Conservation (phyloP, 345 rosid genomes). For the Lumnitzera racemosa region DNA sequence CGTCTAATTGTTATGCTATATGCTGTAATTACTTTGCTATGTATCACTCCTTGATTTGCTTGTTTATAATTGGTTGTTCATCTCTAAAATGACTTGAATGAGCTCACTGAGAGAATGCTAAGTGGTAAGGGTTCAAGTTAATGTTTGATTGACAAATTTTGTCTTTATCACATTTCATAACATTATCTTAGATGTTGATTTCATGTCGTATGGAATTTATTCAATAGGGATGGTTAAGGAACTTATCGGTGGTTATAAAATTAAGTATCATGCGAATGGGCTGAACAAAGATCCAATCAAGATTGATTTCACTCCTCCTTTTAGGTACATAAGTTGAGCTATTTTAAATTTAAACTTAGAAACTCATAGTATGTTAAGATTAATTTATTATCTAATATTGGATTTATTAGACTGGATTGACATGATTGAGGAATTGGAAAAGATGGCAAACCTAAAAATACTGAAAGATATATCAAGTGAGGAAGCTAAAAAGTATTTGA, state of each 20-base stretch:
- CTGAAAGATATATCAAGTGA: slow-evolving; percentile 81
- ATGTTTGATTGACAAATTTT: neutral
- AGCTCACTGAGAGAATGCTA: slow-evolving; percentile 74
- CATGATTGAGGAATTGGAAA: slow-evolving; percentile 88
- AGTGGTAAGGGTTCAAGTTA: slow-evolving; percentile 45
- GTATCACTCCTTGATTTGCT: too few species aligned
- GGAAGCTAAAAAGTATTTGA: slow-evolving; percentile 70
- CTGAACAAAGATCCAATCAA: slow-evolving; percentile 81
- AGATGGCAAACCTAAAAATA: slow-evolving; percentile 70
- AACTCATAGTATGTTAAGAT: neutral
- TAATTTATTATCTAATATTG: neutral
- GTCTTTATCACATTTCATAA: slow-evolving; percentile 6
- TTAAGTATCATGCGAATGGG: slow-evolving; percentile 83
- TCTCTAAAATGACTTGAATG: slow-evolving; percentile 56
- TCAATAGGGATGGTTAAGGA: slow-evolving; percentile 78
- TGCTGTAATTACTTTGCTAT: too few species aligned
- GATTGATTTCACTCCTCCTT: slow-evolving; percentile 94
- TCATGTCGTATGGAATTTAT: neutral
- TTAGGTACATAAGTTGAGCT: slow-evolving; percentile 41
- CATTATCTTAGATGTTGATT: neutral
- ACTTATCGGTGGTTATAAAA: slow-evolving; percentile 81
- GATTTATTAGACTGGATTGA: slow-evolving; percentile 58
- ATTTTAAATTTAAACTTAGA: neutral
- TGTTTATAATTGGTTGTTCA: too few species aligned
- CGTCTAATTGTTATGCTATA: too few species aligned